phyloP scores from a whole-genome alignment of 2,329 filamentous ascomycete genomes.

The Dactylellina drechsleri region DNA sequence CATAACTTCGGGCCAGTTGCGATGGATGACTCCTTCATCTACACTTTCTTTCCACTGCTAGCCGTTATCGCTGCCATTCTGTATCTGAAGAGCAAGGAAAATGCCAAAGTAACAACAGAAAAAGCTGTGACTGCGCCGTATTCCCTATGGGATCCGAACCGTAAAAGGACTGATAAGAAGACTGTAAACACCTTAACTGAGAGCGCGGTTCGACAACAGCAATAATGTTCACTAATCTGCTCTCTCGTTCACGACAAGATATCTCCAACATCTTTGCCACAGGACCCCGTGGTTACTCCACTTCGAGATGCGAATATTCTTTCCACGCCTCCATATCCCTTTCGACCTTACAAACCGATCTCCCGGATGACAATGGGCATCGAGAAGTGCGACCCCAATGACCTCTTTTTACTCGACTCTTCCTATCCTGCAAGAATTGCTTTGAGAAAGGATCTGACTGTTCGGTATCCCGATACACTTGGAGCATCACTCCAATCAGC shows the following conservation, averaged over 20 bases:
- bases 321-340: slow-evolving; percentile 61
- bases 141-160: slow-evolving; percentile 11
- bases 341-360: slow-evolving; percentile 67
- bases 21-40: slow-evolving; percentile 44
- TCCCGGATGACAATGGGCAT: slow-evolving; percentile 69
- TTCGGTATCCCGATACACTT: slow-evolving; percentile 63
- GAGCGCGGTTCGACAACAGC: slow-evolving; percentile 8
- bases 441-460: slow-evolving; percentile 54
- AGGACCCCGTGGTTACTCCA: slow-evolving; percentile 57
- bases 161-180: slow-evolving; percentile 3
- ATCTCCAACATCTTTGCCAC: neutral
- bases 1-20: slow-evolving; percentile 15
- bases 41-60: slow-evolving; percentile 44
- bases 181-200: slow-evolving; percentile 23
- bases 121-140: neutral
- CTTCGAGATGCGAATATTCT: slow-evolving; percentile 60
- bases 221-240: slow-evolving; percentile 14
- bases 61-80: slow-evolving; percentile 16
- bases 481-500: slow-evolving; percentile 63
- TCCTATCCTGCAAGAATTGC: slow-evolving; percentile 65
- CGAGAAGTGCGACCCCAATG: slow-evolving; percentile 61
- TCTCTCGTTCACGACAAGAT: neutral
- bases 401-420: slow-evolving; percentile 68
- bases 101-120: neutral
- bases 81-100: slow-evolving; percentile 30